Evolutionary conservation across 345 rosid species (phyloP).

Genomic region (Aegle marmelos): DNA sequence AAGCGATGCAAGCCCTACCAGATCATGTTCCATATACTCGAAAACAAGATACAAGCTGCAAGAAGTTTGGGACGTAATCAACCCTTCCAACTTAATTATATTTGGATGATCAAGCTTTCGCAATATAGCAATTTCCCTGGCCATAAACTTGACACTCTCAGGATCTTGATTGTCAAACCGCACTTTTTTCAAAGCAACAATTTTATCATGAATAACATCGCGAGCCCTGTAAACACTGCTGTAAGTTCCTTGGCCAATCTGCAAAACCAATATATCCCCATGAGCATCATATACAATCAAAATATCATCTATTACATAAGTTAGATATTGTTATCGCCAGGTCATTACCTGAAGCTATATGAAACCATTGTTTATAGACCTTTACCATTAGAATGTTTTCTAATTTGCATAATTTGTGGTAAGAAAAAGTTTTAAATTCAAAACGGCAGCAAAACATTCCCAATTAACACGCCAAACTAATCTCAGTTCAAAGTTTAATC

Average conservation of each 20-base stretch:
- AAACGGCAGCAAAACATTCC: neutral
- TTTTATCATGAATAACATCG: slow-evolving; percentile 58
- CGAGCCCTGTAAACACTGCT: slow-evolving; percentile 90
- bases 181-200: slow-evolving; percentile 84
- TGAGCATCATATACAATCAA: neutral
- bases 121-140: slow-evolving; percentile 76
- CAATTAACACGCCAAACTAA: neutral
- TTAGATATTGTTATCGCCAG: neutral
- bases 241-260: slow-evolving; percentile 99
- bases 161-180: slow-evolving; percentile 76
- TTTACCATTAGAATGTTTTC: neutral
- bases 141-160: slow-evolving; percentile 92
- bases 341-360: neutral
- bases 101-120: slow-evolving; percentile 95
- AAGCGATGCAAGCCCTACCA: slow-evolving; percentile 80
- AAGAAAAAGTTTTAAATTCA: neutral
- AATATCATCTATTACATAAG: neutral
- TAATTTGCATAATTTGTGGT: neutral
- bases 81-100: slow-evolving; percentile 82
- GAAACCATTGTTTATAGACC: neutral
- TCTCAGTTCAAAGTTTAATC: neutral
- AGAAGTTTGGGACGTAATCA: slow-evolving; percentile 75
- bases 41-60: slow-evolving; percentile 85
- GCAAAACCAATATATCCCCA: slow-evolving; percentile 28
- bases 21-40: slow-evolving; percentile 99